These are phyloP conservation scores for Aphanomyces cochlioides DNA, from an alignment of 352 stramenopile genomes.

Conservation along the genomic window DNA sequence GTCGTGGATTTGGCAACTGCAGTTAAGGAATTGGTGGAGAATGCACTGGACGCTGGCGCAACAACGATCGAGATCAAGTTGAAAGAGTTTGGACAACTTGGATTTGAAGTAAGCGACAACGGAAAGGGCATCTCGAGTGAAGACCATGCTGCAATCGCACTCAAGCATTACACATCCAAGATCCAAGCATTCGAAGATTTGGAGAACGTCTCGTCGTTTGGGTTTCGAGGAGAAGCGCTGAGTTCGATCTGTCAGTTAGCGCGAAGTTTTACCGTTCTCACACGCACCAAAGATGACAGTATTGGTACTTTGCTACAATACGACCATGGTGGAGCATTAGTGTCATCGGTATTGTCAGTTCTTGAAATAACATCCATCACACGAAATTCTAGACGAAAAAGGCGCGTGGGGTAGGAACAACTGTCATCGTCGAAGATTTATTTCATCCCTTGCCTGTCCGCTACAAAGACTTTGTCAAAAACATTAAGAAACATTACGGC, in stretches of 20 bases:
- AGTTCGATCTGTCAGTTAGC: slow-evolving; percentile 93
- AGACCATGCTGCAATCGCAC: slow-evolving; percentile 77
- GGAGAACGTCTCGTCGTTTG: slow-evolving; percentile 80
- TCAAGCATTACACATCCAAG: slow-evolving; percentile 96
- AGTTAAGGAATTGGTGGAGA: slow-evolving; percentile 98
- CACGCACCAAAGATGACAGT: slow-evolving; percentile 59
- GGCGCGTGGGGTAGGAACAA: slow-evolving; percentile 87
- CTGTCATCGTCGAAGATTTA: slow-evolving; percentile 88
- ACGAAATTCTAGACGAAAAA: slow-evolving; percentile 40
- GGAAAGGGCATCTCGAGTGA: slow-evolving; percentile 78
- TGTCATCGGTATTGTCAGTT: slow-evolving; percentile 36
- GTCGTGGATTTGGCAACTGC: slow-evolving; percentile 93
- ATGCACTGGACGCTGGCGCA: slow-evolving; percentile 74
- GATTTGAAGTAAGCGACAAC: slow-evolving; percentile 96
- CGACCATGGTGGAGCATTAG: slow-evolving; percentile 55
- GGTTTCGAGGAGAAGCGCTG: slow-evolving; percentile 96
- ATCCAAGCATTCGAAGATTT: slow-evolving; percentile 94
- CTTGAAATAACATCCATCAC: background rate
- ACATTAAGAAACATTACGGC: slow-evolving; percentile 91
- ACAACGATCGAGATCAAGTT: slow-evolving; percentile 86
- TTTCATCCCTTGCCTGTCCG: slow-evolving; percentile 93
- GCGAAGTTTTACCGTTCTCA: slow-evolving; percentile 82
- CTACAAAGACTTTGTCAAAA: slow-evolving; percentile 89
- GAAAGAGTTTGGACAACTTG: slow-evolving; percentile 86
- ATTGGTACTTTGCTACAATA: slow-evolving; percentile 87